Base-by-base conservation (phyloP, 208 protist species). In the Crithidia fasciculata region DNA sequence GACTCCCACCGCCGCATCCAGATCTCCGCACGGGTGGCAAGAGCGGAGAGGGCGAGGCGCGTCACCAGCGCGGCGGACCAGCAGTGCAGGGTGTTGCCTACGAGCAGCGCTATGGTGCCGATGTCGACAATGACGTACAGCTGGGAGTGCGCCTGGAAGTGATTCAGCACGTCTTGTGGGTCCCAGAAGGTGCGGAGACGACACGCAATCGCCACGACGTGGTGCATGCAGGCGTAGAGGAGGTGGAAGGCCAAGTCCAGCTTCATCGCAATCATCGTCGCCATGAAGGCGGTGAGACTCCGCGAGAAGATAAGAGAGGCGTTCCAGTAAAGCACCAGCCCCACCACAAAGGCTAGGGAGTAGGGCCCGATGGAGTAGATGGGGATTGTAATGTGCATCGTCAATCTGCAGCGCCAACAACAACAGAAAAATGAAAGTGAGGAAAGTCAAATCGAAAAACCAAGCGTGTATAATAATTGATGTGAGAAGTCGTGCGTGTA, bases 291-390 rank as follows among this genome's bases (percentile, higher is more conserved):
- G 4, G 74, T 74, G 16, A 80, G 45, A 50, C 59, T 28, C 36
- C 70, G 62, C 50, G 76, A 83, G n/a, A 78, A 10, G 15, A 81
- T 58, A 44, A 61, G 54, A 37, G 78, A 83, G n/a, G 82, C 65
- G 72, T 87, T 87, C 87, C 87, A 92, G 64, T 92, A 86, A 6
- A 87, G 52, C 44, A 89, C 47, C 5, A 92, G 73, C 4, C 59
- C 56, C 13, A 59, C 19, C 56, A 66, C 40, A 13, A 74, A 12
- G 8, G 61, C 43, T 37, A 73, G 4, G 41, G 59, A 57, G 44
- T 81, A 76, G 15, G 67, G 65, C 16, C 50, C 58, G n/a, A 81
- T 7, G 57, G 68, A 43, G 12, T 74, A 54, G 12, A 74, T 68
- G 2, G 47, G 65, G 9, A 66, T 39, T 54, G 61, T 65, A 0